Conservation (phyloP, 495 filamentous ascomycete species). For the Trichocladium uniseriatum region DNA sequence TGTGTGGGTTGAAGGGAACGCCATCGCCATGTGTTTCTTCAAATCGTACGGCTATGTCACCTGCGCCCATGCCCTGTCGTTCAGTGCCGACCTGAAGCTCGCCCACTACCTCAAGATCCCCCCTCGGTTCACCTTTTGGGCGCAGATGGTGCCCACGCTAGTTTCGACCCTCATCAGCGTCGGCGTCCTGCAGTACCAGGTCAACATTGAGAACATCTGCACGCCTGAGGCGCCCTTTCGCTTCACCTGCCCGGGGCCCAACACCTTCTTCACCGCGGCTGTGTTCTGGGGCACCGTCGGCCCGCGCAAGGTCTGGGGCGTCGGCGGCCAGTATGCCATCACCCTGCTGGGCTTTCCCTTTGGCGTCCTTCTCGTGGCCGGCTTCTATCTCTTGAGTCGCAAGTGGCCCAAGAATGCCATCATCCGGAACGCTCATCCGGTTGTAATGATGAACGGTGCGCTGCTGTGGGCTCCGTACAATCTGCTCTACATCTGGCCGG, state of each 20-base stretch:
- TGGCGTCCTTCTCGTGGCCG: constrained; percentile 24
- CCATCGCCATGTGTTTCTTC: constrained; percentile 38
- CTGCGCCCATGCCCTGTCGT: constrained; percentile 31
- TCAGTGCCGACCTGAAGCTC: constrained; percentile 35
- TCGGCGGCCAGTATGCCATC: constrained; percentile 28
- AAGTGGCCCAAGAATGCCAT: constrained; percentile 24
- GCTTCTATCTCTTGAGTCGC: constrained; percentile 25
- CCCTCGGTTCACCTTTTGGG: constrained; percentile 33
- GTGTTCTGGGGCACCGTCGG: constrained; percentile 40
- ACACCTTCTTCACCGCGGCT: constrained; percentile 38
- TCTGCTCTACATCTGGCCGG: constrained; percentile 31
- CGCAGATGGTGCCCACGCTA: constrained; percentile 36
- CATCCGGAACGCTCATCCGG: constrained; percentile 32
- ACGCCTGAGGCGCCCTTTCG: constrained; percentile 31
- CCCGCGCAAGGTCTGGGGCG: constrained; percentile 35
- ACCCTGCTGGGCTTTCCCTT: constrained; percentile 34
- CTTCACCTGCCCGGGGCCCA: constrained; percentile 34
- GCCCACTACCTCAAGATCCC: constrained; percentile 39
- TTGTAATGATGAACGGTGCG: constrained; percentile 30
- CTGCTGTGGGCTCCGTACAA: constrained; percentile 32
- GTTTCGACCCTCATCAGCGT: constrained; percentile 33
- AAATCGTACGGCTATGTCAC: constrained; percentile 38
- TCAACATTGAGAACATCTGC: constrained; percentile 31
- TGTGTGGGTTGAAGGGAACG: constrained; percentile 32
- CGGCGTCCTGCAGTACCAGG: constrained; percentile 35